These are phyloP conservation scores for Colletotrichum chrysophilum DNA, from an alignment of 2,329 filamentous ascomycete species.

Conservation along the genomic window DNA sequence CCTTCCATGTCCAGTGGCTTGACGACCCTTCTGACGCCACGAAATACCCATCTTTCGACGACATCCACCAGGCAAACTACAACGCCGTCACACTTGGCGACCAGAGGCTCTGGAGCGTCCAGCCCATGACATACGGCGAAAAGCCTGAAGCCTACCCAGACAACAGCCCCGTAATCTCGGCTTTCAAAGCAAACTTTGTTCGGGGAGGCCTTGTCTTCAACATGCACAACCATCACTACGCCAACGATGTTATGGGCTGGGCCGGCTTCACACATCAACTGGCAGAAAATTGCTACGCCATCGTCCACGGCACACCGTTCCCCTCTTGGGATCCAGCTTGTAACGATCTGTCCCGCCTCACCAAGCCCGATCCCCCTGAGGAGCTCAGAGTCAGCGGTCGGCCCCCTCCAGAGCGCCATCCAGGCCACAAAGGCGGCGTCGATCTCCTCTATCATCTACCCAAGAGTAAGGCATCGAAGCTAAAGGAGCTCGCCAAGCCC, in stretches of 20 bases:
- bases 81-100: constrained; percentile 34
- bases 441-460: constrained; percentile 47
- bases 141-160: constrained; percentile 41
- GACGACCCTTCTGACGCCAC: constrained; percentile 27
- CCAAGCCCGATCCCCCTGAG: constrained; percentile 29
- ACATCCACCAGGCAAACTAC: constrained; percentile 41
- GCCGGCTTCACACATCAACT: constrained; percentile 40
- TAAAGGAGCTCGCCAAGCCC: constrained; percentile 41
- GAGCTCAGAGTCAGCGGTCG: constrained; percentile 36
- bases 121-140: constrained; percentile 43
- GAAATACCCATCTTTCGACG: constrained; percentile 33
- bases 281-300: constrained; percentile 46
- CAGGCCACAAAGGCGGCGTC: constrained; percentile 26
- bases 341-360: constrained; percentile 39
- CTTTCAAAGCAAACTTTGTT: constrained; percentile 47
- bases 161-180: constrained; percentile 35
- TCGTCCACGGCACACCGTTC: constrained; percentile 30
- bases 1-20: constrained; percentile 41
- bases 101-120: constrained; percentile 36
- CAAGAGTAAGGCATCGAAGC: constrained; percentile 43
- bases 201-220: constrained; percentile 45
- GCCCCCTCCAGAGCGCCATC: constrained; percentile 29
- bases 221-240: constrained; percentile 47
- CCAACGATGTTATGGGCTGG: constrained; percentile 49
- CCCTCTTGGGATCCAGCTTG: constrained; percentile 40